A percentile compares a stretch with the other conserved stretches of the same genome.
Conservation (phyloP, 1,139 yeast genomes). For the Suhomyces terraborum region DNA sequence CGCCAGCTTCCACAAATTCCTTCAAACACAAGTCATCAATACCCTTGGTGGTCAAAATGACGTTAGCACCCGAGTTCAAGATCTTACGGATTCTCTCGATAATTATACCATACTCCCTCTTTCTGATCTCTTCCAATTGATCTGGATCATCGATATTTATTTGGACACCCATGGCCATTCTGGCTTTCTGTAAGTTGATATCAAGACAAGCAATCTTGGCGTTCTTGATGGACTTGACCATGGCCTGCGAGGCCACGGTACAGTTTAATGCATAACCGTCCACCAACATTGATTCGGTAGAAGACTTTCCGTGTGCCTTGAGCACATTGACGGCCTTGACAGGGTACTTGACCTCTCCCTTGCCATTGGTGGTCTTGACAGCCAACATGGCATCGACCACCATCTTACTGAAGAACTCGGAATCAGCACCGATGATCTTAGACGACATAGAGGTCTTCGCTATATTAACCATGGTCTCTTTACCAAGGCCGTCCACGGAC, state of each 20-base stretch:
- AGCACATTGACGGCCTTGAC: constrained; percentile 95
- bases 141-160: constrained; percentile 97
- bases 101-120: constrained; percentile 90
- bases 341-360: constrained; percentile 91
- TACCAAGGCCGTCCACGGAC: constrained; percentile 80
- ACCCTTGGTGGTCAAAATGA: constrained; percentile 94
- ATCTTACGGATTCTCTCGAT: constrained; percentile 87
- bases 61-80: constrained; percentile 93
- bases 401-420: constrained; percentile 84
- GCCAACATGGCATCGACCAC: constrained; percentile 96
- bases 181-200: constrained; percentile 90
- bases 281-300: constrained; percentile 81
- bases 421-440: constrained; percentile 94
- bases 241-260: constrained; percentile 97
- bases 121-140: constrained; percentile 91
- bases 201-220: constrained; percentile 94
- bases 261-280: constrained; percentile 96
- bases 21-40: constrained; percentile 95
- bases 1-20: constrained; percentile 92
- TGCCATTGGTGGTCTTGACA: constrained; percentile 84
- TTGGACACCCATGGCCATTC: constrained; percentile 98
- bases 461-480: constrained; percentile 77
- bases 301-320: constrained; percentile 95
- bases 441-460: constrained; percentile 98
- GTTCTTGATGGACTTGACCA: constrained; percentile 70